phyloP scores from a whole-genome alignment of 1,284 basidiomycete genomes.

The Ceratobasidium sp. region DNA sequence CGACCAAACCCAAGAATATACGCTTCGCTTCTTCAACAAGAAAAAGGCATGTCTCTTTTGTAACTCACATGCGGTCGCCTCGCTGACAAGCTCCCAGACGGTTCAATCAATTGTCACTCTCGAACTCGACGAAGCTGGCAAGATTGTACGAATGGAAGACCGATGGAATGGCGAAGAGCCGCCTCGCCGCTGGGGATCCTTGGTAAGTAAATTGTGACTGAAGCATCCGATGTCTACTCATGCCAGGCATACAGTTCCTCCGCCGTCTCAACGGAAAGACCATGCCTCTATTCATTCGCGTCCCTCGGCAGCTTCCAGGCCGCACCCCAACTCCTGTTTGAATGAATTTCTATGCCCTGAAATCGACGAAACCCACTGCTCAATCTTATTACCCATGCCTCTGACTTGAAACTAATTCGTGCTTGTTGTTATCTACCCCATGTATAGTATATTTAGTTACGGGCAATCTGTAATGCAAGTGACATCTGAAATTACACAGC shows the following conservation, averaged over 20 bases:
- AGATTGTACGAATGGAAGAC: conserved; percentile 75
- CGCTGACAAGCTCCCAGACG: conserved; percentile 47
- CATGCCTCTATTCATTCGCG: conserved; percentile 53
- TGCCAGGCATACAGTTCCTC: conserved; percentile 51
- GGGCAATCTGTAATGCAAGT: not conserved
- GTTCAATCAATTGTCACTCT: conserved; percentile 51
- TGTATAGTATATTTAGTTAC: conserved; percentile 12
- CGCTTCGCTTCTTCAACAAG: conserved; percentile 61
- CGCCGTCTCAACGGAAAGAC: conserved; percentile 64
- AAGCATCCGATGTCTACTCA: not conserved
- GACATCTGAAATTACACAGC: conserved; percentile 17
- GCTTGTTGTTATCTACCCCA: not conserved
- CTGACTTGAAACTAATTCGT: not conserved
- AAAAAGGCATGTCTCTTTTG: conserved; percentile 62
- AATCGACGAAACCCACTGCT: not conserved
- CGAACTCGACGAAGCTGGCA: conserved; percentile 83
- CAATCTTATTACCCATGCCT: conserved; percentile 3
- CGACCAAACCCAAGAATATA: conserved; percentile 71
- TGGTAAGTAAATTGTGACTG: conserved; percentile 20
- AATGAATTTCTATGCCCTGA: not conserved
- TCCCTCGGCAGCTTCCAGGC: conserved; percentile 31
- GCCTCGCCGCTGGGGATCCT: conserved; percentile 33
- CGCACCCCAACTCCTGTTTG: conserved; percentile 19
- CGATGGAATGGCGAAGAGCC: conserved; percentile 35
- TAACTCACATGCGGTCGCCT: conserved; percentile 9